A percentile compares a stretch with the other conserved stretches of the same genome.
Conservation (phyloP, 2,329 filamentous ascomycete species). For the Pseudogymnoascus sp. region DNA sequence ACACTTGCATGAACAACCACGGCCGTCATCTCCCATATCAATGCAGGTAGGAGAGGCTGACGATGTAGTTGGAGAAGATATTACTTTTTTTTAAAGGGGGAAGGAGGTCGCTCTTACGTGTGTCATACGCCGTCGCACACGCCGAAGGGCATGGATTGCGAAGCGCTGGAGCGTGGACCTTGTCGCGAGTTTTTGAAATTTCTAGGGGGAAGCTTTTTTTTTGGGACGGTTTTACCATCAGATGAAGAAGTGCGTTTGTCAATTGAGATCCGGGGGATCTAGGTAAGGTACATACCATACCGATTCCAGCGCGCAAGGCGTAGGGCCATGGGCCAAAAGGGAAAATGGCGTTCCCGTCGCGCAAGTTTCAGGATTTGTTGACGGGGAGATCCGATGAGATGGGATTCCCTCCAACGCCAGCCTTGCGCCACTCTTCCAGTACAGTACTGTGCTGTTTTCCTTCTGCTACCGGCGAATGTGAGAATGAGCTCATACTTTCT, state of each 20-base stretch:
- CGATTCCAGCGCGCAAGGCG: not conserved
- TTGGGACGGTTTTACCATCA: not conserved
- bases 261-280: not conserved
- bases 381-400: not conserved
- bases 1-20: conserved; percentile 21
- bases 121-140: conserved; percentile 1
- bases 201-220: not conserved
- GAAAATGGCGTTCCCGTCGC: not conserved
- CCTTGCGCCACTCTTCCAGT: not conserved
- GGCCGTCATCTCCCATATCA: conserved; percentile 36
- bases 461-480: not conserved
- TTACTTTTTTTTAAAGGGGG: not conserved
- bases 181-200: not conserved
- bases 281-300: not conserved
- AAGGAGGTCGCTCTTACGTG: not conserved
- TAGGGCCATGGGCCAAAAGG: not conserved
- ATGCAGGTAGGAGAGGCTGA: conserved; percentile 29
- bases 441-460: not conserved
- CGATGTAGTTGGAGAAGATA: not conserved
- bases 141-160: not conserved
- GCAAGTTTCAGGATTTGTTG: not conserved
- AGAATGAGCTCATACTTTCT: not conserved
- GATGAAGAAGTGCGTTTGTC: not conserved
- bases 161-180: not conserved
- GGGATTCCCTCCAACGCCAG: not conserved